Percentiles rank a stretch among this genome's conserved stretches.
Evolutionary conservation across 768 basidiomycete species (phyloP).

Genomic region (Cyclocybe aegerita): DNA sequence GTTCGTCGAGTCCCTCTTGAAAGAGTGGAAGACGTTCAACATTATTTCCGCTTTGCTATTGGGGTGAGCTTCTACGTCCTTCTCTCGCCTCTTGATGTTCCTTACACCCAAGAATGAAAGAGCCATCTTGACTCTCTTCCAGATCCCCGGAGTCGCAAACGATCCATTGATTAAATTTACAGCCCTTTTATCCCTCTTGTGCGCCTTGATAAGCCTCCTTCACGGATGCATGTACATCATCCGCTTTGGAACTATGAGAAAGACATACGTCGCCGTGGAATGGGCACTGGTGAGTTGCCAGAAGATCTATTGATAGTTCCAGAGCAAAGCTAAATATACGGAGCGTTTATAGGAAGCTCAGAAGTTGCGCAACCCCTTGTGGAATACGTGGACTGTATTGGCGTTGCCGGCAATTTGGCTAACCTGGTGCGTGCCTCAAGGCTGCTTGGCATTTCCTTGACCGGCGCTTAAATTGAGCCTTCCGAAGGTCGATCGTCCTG

Average conservation of each 20-base stretch:
- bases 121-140: conserved; percentile 29
- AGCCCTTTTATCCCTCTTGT: conserved; percentile 53
- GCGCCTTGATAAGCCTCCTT: conserved; percentile 57
- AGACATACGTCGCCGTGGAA: conserved; percentile 54
- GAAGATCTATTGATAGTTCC: neutral
- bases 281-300: conserved; percentile 42
- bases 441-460: neutral
- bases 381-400: conserved; percentile 68
- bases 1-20: conserved; percentile 26
- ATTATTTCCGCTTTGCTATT: conserved; percentile 27
- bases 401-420: conserved; percentile 64
- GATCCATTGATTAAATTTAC: conserved; percentile 55
- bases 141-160: conserved; percentile 34
- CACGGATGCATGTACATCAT: conserved; percentile 64
- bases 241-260: conserved; percentile 62
- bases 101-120: conserved; percentile 8
- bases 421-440: conserved; percentile 39
- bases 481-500: conserved; percentile 22
- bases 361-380: conserved; percentile 23
- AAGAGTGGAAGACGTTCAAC: conserved; percentile 30
- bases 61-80: conserved; percentile 14
- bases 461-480: neutral
- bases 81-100: neutral
- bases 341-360: conserved; percentile 44
- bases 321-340: neutral